Evolutionary conservation across 352 stramenopile genomes (phyloP).

Genomic region (Bremia lactucae): DNA sequence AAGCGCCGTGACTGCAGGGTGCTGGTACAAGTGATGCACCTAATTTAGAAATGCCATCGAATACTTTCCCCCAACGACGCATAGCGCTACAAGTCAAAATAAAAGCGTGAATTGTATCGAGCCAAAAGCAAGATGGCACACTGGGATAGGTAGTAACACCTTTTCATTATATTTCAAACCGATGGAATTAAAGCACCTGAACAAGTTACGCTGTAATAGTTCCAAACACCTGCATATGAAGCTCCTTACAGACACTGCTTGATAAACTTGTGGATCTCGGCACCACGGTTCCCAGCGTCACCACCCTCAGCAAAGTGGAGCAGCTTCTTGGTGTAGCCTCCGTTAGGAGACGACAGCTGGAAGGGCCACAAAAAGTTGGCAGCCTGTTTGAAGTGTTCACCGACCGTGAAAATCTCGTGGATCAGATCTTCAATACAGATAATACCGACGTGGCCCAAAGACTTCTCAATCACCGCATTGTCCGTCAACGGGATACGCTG

Average conservation of each 20-base stretch:
- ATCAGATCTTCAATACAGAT: conserved; percentile 99
- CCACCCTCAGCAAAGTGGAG: conserved; percentile 90
- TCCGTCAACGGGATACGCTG: conserved; percentile 95
- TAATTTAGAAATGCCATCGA: conserved; percentile 16
- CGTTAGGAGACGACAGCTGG: conserved; percentile 96
- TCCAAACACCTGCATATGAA: conserved; percentile 13
- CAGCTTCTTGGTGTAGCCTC: conserved; percentile 91
- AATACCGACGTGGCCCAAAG: conserved; percentile 91
- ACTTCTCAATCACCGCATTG: conserved; percentile 96
- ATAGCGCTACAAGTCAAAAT: conserved; percentile 24
- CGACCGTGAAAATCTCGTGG: conserved; percentile 98
- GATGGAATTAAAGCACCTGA: conserved; percentile 30
- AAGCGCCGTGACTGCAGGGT: conserved; percentile 8
- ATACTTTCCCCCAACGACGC: conserved; percentile 29
- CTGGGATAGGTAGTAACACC: conserved; percentile 9
- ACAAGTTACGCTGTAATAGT: no score
- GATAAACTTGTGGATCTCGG: conserved; percentile 92
- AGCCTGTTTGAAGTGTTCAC: conserved; percentile 97
- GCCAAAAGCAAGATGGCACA: background rate
- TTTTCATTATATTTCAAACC: conserved; percentile 49
- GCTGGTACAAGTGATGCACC: conserved; percentile 3
- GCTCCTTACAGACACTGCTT: conserved; percentile 87
- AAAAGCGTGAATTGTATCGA: background rate
- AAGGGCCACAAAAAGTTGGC: conserved; percentile 99
- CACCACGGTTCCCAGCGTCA: conserved; percentile 87